These are phyloP conservation scores for Ophiosphaerella korrae DNA, from an alignment of 2,329 filamentous ascomycete species.

Conservation along the genomic window DNA sequence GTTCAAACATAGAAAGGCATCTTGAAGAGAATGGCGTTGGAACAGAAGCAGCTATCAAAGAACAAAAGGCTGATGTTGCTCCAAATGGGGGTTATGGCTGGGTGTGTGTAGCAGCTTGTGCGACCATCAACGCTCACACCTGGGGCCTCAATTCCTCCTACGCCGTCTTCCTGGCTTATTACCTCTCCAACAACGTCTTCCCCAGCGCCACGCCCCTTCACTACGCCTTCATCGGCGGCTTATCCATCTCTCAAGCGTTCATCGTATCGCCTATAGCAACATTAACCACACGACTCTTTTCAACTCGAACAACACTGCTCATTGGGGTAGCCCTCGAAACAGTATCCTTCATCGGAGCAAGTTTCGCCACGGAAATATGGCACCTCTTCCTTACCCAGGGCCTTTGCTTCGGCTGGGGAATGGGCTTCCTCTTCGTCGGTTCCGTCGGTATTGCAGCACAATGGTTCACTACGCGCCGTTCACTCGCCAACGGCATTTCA, in stretches of 20 bases:
- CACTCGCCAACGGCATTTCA: constrained; percentile 70
- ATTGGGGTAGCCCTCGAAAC: constrained; percentile 69
- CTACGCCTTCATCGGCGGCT: constrained; percentile 78
- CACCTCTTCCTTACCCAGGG: constrained; percentile 78
- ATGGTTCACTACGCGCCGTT: constrained; percentile 73
- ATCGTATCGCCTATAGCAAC: constrained; percentile 72
- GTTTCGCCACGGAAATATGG: constrained; percentile 72
- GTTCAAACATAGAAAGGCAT: neutral
- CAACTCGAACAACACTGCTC: constrained; percentile 68
- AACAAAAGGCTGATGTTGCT: constrained; percentile 46
- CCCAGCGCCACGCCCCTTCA: constrained; percentile 67
- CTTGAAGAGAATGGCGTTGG: neutral
- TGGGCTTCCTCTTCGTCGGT: constrained; percentile 77
- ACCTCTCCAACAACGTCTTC: constrained; percentile 68
- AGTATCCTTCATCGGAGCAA: constrained; percentile 69
- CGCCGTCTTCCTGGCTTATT: constrained; percentile 75
- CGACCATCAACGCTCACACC: constrained; percentile 59
- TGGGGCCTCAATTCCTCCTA: constrained; percentile 75
- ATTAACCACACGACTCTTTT: constrained; percentile 62
- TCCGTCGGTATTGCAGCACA: constrained; percentile 71
- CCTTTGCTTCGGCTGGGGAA: constrained; percentile 75
- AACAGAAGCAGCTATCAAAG: neutral
- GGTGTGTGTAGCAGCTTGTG: constrained; percentile 54
- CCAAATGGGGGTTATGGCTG: constrained; percentile 68
- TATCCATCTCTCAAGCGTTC: constrained; percentile 69